A percentile compares a stretch with the other conserved stretches of the same genome.
Evolutionary conservation across 1,139 yeast species (phyloP).

Genomic region (Sugiyamaella novakii): DNA sequence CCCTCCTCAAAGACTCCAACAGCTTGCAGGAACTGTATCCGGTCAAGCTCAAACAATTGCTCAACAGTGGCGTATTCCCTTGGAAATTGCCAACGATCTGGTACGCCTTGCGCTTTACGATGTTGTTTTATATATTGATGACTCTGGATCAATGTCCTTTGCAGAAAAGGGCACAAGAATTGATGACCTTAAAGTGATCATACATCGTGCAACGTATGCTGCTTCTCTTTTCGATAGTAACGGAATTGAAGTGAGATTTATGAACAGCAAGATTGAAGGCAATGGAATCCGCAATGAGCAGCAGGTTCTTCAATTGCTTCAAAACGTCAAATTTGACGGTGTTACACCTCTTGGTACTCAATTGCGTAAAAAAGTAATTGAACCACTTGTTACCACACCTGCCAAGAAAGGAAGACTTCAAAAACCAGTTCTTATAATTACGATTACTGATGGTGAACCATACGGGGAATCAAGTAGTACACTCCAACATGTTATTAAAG

Average conservation of each 20-base stretch:
- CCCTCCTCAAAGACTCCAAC: conserved; percentile 40
- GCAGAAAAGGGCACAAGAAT: conserved; percentile 44
- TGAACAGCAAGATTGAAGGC: conserved; percentile 38
- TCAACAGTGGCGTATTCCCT: conserved; percentile 38
- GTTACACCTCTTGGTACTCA: conserved; percentile 42
- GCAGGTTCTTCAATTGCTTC: conserved; percentile 35
- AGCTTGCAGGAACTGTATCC: conserved; percentile 34
- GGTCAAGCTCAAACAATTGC: conserved; percentile 34
- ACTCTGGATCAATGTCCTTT: conserved; percentile 43
- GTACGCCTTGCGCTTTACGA: conserved; percentile 41
- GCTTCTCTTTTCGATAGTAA: conserved; percentile 40
- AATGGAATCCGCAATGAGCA: conserved; percentile 36
- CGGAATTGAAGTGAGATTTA: conserved; percentile 41
- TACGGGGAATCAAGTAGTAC: conserved; percentile 39
- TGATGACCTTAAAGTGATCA: conserved; percentile 40
- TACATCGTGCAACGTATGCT: conserved; percentile 40
- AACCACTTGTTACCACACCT: conserved; percentile 38
- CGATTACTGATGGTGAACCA: conserved; percentile 43
- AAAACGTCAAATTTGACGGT: conserved; percentile 37
- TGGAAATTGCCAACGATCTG: conserved; percentile 40
- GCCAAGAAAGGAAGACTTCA: conserved; percentile 33
- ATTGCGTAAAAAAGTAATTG: conserved; percentile 36
- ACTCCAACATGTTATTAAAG: conserved; percentile 36
- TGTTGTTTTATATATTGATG: conserved; percentile 41
- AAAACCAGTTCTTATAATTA: conserved; percentile 40